phyloP scores from a whole-genome alignment of 192 early-diverging fungal genomes.

The Gryganskiella cystojenkinii region DNA sequence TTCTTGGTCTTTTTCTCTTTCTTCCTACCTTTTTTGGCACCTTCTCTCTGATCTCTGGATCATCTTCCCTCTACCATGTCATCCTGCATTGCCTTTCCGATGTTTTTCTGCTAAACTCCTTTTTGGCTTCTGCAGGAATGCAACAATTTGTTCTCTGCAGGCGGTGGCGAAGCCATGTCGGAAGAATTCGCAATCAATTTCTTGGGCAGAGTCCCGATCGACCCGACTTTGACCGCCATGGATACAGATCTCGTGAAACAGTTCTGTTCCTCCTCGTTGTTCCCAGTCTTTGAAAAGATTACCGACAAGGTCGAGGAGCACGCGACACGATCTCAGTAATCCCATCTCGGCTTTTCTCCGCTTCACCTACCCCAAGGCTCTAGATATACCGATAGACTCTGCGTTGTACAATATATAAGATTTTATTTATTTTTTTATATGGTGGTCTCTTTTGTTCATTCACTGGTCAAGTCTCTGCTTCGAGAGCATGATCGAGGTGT shows the following conservation, averaged over 20 bases:
- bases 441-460: too few species aligned
- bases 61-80: neutral
- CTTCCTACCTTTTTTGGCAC: neutral
- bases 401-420: too few species aligned
- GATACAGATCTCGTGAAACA: constrained; percentile 56
- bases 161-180: constrained; percentile 93
- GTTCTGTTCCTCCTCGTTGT: constrained; percentile 63
- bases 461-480: constrained; percentile 7
- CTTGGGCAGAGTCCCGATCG: constrained; percentile 92
- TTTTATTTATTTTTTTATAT: too few species aligned
- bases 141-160: constrained; percentile 92
- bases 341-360: too few species aligned
- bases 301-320: constrained; percentile 52
- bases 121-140: too few species aligned
- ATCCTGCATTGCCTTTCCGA: constrained; percentile 57
- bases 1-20: neutral
- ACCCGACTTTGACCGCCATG: constrained; percentile 79
- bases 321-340: constrained; percentile 25
- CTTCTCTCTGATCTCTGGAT: neutral
- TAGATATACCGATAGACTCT: too few species aligned
- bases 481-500: constrained; percentile 14
- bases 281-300: constrained; percentile 64
- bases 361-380: too few species aligned
- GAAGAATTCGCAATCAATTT: constrained; percentile 87
- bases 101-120: too few species aligned